Conservation (phyloP, 345 rosid species). For the Eucalyptus rudis region DNA sequence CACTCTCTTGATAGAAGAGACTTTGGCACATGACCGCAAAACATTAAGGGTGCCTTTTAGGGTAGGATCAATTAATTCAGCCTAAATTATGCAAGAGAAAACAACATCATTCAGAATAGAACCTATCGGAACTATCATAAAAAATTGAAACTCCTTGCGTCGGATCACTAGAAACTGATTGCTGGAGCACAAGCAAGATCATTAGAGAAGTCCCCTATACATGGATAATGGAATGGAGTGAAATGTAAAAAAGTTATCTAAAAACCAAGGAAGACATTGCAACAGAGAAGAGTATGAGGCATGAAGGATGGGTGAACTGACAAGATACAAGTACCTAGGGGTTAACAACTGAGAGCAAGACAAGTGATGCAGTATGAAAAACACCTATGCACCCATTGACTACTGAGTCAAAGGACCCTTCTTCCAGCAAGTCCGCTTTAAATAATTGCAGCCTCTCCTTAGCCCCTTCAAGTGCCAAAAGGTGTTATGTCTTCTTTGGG, state of each 20-base stretch:
- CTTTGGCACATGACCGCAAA: slow-evolving; percentile 12
- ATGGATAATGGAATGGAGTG: neutral
- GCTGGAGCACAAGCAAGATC: neutral
- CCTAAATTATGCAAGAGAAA: neutral
- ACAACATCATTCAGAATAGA: neutral
- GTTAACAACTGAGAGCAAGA: slow-evolving; percentile 4
- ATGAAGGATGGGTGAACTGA: neutral
- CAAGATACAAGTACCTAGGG: slow-evolving; percentile 13
- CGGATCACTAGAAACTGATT: too few relatives aligned
- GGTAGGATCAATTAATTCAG: slow-evolving; percentile 18
- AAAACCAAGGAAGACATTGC: neutral
- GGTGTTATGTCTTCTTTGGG: slow-evolving; percentile 8
- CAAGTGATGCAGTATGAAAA: slow-evolving; percentile 42
- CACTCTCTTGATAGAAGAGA: slow-evolving; percentile 16
- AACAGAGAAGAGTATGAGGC: neutral
- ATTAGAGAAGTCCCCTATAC: neutral
- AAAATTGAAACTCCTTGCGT: too few relatives aligned
- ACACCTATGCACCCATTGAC: slow-evolving; percentile 14
- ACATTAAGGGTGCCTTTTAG: slow-evolving; percentile 26
- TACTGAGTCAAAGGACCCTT: slow-evolving; percentile 14
- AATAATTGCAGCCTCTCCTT: slow-evolving; percentile 14
- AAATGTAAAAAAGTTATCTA: neutral
- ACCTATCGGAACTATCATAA: neutral
- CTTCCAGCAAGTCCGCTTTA: slow-evolving; percentile 14
- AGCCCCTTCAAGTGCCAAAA: slow-evolving; percentile 20